Percentiles rank a stretch among this genome's conserved stretches.
These are phyloP conservation scores for Tolypocladium ovalisporum DNA, from an alignment of 2,329 filamentous ascomycete species.

Conservation along the genomic window DNA sequence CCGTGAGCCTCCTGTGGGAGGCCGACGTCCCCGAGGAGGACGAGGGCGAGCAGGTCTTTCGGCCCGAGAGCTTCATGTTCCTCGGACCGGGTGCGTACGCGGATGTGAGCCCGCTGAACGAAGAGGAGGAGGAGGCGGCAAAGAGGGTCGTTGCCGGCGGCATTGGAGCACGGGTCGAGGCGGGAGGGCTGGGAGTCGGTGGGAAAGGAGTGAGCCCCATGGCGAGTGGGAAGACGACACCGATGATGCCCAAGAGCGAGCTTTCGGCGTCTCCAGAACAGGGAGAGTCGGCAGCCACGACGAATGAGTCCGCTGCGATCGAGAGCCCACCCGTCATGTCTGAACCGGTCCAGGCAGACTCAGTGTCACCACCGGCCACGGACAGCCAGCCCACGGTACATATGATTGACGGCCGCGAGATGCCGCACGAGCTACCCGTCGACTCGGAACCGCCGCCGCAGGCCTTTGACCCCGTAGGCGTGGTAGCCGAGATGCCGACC, in stretches of 20 bases:
- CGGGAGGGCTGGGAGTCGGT: background rate
- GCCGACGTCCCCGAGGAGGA: constrained; percentile 20
- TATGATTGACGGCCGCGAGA: constrained; percentile 23
- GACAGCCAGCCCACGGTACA: constrained; percentile 10
- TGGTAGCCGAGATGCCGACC: constrained; percentile 37
- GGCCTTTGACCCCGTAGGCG: constrained; percentile 28
- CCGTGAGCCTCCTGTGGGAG: constrained; percentile 21
- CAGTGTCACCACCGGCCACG: background rate
- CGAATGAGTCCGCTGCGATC: background rate
- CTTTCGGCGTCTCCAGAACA: background rate
- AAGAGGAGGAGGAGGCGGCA: constrained; percentile 23
- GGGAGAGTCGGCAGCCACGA: background rate
- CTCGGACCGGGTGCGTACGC: constrained; percentile 34
- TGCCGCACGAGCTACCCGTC: constrained; percentile 20
- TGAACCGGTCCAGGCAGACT: background rate
- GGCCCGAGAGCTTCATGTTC: constrained; percentile 42
- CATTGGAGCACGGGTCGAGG: constrained; percentile 9
- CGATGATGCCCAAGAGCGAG: constrained; percentile 11
- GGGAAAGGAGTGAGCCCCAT: constrained; percentile 17
- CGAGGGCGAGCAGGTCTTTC: constrained; percentile 29
- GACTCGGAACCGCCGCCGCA: constrained; percentile 8
- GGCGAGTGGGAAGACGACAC: constrained; percentile 17
- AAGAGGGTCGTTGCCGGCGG: constrained; percentile 9
- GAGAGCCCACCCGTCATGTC: constrained; percentile 5
- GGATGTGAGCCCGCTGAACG: constrained; percentile 32